Conservation (phyloP, 129 eudicot genomes). For the Flaveria ramosissima region DNA sequence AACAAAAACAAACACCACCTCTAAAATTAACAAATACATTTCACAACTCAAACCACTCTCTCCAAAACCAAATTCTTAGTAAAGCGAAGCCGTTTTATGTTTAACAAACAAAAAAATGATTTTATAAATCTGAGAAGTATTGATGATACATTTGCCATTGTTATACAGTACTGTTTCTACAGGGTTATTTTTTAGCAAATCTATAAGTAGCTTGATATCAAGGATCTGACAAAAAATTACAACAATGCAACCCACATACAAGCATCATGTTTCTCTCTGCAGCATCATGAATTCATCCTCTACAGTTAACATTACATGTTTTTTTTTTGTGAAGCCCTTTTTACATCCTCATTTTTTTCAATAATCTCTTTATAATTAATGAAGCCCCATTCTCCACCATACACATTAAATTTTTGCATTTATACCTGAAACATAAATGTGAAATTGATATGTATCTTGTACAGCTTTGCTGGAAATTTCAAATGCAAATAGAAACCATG, state of each 20-base stretch:
- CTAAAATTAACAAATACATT: neutral
- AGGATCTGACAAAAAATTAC: neutral
- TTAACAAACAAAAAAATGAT: neutral
- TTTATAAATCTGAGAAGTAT: neutral
- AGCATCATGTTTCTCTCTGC: neutral
- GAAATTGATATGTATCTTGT: neutral
- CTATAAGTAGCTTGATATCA: neutral
- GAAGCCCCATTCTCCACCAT: neutral
- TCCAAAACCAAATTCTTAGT: no score
- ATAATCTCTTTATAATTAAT: neutral
- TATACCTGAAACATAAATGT: conserved; percentile 4
- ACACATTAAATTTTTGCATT: neutral
- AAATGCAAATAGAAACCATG: neutral
- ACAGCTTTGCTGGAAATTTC: neutral
- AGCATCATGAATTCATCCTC: conserved; percentile 15
- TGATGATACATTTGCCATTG: neutral
- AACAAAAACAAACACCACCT: neutral
- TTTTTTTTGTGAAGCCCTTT: conserved; percentile 9
- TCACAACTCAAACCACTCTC: no score
- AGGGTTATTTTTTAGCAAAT: no score
- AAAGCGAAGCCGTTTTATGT: neutral
- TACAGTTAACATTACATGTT: neutral
- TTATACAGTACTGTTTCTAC: no score
- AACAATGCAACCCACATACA: neutral
- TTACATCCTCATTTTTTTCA: neutral